Evolutionary conservation across 1,284 basidiomycete genomes (phyloP).

Genomic region (Phylloboletellus chloephorus): DNA sequence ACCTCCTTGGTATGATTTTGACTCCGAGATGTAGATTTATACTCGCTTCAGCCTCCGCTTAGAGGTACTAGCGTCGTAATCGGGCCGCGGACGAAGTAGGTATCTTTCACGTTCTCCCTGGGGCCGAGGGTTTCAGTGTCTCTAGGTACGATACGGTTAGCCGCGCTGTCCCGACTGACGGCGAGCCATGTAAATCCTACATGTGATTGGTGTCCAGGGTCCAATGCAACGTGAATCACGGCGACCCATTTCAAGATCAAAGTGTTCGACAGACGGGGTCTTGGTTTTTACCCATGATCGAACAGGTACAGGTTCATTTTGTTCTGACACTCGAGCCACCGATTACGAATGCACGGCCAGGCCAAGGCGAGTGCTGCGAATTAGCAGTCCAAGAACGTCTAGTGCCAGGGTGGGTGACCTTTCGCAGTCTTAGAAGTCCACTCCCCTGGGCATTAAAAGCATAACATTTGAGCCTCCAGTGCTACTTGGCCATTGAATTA

Average conservation of each 20-base stretch:
- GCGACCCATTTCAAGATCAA: conserved; percentile 11
- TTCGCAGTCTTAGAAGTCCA: too few relatives aligned
- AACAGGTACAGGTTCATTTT: too few relatives aligned
- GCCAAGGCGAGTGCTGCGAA: too few relatives aligned
- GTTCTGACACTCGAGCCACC: too few relatives aligned
- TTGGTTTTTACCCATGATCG: too few relatives aligned
- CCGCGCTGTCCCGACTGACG: neutral
- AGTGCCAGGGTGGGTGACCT: too few relatives aligned
- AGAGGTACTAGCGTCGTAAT: conserved; percentile 26
- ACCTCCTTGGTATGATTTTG: conserved; percentile 28
- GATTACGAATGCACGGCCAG: too few relatives aligned
- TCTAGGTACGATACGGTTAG: conserved; percentile 14
- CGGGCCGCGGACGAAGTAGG: conserved; percentile 16
- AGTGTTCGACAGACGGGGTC: too few relatives aligned
- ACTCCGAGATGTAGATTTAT: conserved; percentile 19
- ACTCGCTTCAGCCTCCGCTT: conserved; percentile 9
- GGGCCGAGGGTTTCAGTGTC: conserved; percentile 24
- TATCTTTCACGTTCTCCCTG: conserved; percentile 16
- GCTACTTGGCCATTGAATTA: too few relatives aligned
- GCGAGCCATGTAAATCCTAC: neutral
- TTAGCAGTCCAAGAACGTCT: too few relatives aligned
- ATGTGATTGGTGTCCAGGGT: neutral
- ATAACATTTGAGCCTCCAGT: too few relatives aligned
- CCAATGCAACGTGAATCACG: conserved; percentile 18
- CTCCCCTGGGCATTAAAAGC: too few relatives aligned